Evolutionary conservation across 768 basidiomycete genomes (phyloP).

Genomic region (Sporobolomyces pararoseus): DNA sequence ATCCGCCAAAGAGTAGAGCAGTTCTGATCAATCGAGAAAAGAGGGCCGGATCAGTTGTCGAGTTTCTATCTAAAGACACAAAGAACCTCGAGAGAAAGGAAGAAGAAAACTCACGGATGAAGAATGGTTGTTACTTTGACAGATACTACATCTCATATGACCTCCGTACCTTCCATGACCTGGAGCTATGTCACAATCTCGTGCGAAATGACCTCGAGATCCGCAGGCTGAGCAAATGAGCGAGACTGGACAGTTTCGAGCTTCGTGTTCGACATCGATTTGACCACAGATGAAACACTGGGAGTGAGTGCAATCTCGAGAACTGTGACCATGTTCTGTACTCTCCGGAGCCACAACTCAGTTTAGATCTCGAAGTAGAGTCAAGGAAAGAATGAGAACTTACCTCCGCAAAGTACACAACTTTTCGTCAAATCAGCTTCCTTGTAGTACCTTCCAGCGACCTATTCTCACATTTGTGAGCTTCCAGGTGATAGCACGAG

Average conservation of each 20-base stretch:
- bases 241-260: constrained; percentile 39
- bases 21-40: constrained; percentile 10
- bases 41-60: background rate
- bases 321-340: constrained; percentile 34
- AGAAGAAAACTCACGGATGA: constrained; percentile 13
- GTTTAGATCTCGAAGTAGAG: background rate
- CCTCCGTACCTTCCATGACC: constrained; percentile 12
- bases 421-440: constrained; percentile 40
- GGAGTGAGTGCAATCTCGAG: constrained; percentile 38
- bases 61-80: too few species aligned
- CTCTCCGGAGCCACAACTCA: background rate
- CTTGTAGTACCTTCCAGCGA: constrained; percentile 40
- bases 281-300: constrained; percentile 41
- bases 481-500: background rate
- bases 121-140: constrained; percentile 24
- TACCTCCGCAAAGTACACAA: constrained; percentile 41
- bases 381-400: background rate
- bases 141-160: constrained; percentile 18
- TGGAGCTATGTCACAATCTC: constrained; percentile 26
- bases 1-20: constrained; percentile 34
- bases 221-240: constrained; percentile 37
- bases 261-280: constrained; percentile 41
- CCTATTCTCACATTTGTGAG: background rate
- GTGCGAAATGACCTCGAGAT: constrained; percentile 36
- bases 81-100: too few species aligned